Evolutionary conservation across 202 grass and related monocot genomes (phyloP), one percentile per base, ranked within the genome.

Genomic region (Zoysia matrella): DNA sequence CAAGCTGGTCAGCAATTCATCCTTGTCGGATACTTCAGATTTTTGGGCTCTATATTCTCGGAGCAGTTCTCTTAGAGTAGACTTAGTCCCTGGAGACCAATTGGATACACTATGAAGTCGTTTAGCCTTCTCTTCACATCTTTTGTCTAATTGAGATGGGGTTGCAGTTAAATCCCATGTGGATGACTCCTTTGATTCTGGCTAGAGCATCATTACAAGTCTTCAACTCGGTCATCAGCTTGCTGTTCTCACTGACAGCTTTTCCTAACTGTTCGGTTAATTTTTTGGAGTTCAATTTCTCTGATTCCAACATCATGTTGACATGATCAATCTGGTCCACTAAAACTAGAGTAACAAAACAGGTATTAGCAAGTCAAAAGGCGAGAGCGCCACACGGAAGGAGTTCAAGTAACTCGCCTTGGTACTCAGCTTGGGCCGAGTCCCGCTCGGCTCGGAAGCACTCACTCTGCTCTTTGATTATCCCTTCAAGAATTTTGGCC

Each of bases 301-400:
- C 36, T 66, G 47, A 47, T 78, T 66, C 36, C n/a, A 66, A 66
- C 52, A 66, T 43, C 13, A 47, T 66, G 60, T 65, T 77, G 75
- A 65, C 30, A 47, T 77, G 60, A 8, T 77, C 60, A 42, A 42
- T 65, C 22, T 77, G 60, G 22, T 67, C 52, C 65, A 54, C 76
- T 13, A 78, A 49, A 18, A 44, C 76, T 78, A 52, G 7, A 65
- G 22, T 4, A 52, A 16, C 16, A 51, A 40, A 77, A 65, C n/a
- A 11, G 0, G 5, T 52, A 40, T 45, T 6, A 22, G 22, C 22
- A 22, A 22, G 22, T 22, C 22, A 22, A 22, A 22, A 22, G 22
- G 22, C 22, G 0, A 22, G 22, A 22, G 0, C 22, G 22, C 22
- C 22, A 22, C 22, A 22, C 22, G 22, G 22, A 22, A 22, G 22